phyloP scores from a whole-genome alignment of 2,329 filamentous ascomycete species.

The Talaromyces sp. region DNA sequence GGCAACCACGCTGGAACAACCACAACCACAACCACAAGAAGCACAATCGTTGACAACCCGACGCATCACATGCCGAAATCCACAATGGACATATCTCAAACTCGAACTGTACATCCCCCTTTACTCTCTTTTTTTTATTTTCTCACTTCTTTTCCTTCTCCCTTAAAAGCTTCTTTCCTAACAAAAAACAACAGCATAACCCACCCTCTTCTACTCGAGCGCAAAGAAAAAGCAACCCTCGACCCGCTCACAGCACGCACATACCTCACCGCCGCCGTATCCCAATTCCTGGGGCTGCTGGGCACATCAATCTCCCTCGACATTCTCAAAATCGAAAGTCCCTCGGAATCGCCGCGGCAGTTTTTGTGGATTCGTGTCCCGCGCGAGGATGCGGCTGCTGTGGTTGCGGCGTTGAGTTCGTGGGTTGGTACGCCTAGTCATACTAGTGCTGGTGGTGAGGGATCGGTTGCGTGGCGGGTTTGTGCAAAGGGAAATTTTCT shows the following conservation, averaged over 20 bases:
- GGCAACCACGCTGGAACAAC: conserved; percentile 1
- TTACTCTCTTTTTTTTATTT: too few species aligned
- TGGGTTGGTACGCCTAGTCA: conserved; percentile 32
- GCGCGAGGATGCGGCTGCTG: conserved; percentile 37
- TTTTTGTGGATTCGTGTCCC: conserved; percentile 41
- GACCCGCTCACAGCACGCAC: conserved; percentile 44
- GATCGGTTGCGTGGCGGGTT: conserved; percentile 33
- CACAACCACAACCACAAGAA: conserved; percentile 7
- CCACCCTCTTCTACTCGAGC: conserved; percentile 18
- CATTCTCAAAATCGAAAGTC: conserved; percentile 35
- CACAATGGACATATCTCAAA: conserved; percentile 40
- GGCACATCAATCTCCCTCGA: conserved; percentile 45
- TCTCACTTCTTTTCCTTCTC: not conserved
- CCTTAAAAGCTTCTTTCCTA: not conserved
- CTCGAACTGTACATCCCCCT: conserved; percentile 32
- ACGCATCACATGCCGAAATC: conserved; percentile 36
- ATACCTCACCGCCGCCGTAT: conserved; percentile 41
- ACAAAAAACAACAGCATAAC: conserved; percentile 17
- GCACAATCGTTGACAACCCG: conserved; percentile 7
- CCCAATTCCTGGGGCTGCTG: conserved; percentile 42
- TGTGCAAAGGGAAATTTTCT: conserved; percentile 34
- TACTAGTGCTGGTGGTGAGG: not conserved
- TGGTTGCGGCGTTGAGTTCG: conserved; percentile 41
- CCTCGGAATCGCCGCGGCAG: not conserved
- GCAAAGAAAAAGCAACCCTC: conserved; percentile 14